A percentile compares a stretch with the other conserved stretches of the same genome.
Conservation (phyloP, 305 asterid genomes). For the Fraxinus latifolia region DNA sequence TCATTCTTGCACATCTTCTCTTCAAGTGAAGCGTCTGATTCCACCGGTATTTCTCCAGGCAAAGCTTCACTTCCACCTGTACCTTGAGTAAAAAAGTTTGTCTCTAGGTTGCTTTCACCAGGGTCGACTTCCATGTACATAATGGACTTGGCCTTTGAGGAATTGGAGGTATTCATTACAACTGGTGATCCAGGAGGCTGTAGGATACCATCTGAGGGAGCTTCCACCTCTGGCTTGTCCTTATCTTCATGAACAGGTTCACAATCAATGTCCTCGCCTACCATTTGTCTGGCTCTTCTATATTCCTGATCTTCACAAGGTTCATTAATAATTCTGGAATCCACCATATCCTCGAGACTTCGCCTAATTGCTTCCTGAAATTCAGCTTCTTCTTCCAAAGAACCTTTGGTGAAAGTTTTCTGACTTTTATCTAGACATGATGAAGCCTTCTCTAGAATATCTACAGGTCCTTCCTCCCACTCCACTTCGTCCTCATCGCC, state of each 20-base stretch:
- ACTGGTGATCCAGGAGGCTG: slow-evolving; percentile 24
- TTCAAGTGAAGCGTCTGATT: slow-evolving; percentile 22
- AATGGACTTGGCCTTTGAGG: slow-evolving; percentile 26
- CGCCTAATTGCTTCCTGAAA: slow-evolving; percentile 76
- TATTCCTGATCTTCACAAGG: slow-evolving; percentile 27
- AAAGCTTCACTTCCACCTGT: slow-evolving; percentile 28
- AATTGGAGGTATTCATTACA: slow-evolving; percentile 17
- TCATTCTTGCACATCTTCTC: slow-evolving; percentile 23
- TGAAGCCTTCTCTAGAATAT: slow-evolving; percentile 32
- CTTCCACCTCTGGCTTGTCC: slow-evolving; percentile 27
- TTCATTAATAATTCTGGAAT: slow-evolving; percentile 25
- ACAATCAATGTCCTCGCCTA: slow-evolving; percentile 16
- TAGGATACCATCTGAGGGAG: slow-evolving; percentile 20
- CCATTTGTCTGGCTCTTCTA: slow-evolving; percentile 28
- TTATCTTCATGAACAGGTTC: slow-evolving; percentile 29
- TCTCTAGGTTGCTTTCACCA: slow-evolving; percentile 20
- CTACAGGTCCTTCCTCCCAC: slow-evolving; percentile 73
- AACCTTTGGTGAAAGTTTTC: slow-evolving; percentile 51
- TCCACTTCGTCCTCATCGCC: slow-evolving; percentile 54
- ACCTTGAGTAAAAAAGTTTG: slow-evolving; percentile 25
- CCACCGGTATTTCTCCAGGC: slow-evolving; percentile 27
- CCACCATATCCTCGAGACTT: slow-evolving; percentile 60
- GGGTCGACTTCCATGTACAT: slow-evolving; percentile 16
- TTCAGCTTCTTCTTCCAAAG: slow-evolving; percentile 66
- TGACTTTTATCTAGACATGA: slow-evolving; percentile 34